Evolutionary conservation across 352 stramenopile species (phyloP).

Genomic region (Phytophthora boehmeriae): DNA sequence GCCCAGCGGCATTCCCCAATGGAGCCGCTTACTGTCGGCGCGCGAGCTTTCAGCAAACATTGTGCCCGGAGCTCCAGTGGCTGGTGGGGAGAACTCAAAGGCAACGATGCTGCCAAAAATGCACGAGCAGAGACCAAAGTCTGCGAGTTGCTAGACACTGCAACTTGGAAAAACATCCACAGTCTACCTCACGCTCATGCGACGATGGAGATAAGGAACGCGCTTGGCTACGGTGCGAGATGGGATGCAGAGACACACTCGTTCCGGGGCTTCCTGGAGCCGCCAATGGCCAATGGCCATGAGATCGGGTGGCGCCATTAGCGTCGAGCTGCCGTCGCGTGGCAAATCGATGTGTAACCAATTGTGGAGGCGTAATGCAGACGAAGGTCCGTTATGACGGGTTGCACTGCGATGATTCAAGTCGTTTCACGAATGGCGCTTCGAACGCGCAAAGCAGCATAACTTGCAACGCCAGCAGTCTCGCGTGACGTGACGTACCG

Average conservation of each 20-base stretch:
- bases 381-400: conserved; percentile 18
- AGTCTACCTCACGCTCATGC: conserved; percentile 67
- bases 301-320: conserved; percentile 73
- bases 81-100: conserved; percentile 69
- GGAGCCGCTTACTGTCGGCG: conserved; percentile 73
- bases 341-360: conserved; percentile 1
- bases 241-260: conserved; percentile 58
- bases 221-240: conserved; percentile 71
- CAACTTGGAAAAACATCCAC: conserved; percentile 86
- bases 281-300: conserved; percentile 80
- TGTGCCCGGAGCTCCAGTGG: conserved; percentile 64
- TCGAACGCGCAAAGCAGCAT: conserved; percentile 9
- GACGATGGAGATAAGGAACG: conserved; percentile 77
- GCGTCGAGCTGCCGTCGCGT: not conserved
- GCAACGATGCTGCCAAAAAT: conserved; percentile 79
- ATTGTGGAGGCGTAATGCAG: conserved; percentile 9
- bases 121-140: conserved; percentile 53
- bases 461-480: not conserved
- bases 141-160: conserved; percentile 50
- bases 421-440: conserved; percentile 28
- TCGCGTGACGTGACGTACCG: conserved; percentile 16
- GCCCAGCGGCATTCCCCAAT: conserved; percentile 35
- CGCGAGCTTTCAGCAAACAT: conserved; percentile 81
- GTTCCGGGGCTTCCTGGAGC: conserved; percentile 88
- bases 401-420: conserved; percentile 16